A percentile compares a stretch with the other conserved stretches of the same genome.
Evolutionary conservation across 2,329 filamentous ascomycete species (phyloP).

Genomic region (Triangularia verruculosa): DNA sequence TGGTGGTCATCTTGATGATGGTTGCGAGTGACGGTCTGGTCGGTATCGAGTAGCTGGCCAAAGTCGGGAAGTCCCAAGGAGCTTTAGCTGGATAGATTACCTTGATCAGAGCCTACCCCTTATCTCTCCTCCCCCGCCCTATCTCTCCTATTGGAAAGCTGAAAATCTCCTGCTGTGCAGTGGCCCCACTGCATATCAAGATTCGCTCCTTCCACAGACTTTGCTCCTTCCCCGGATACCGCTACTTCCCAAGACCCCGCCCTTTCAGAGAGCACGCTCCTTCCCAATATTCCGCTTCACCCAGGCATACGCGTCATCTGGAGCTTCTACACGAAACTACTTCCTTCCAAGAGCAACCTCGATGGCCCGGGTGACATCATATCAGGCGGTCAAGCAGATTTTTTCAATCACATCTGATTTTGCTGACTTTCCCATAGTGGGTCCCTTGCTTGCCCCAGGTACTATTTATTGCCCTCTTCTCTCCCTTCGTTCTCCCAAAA

Average conservation of each 20-base stretch:
- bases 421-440: background rate
- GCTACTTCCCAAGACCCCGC: background rate
- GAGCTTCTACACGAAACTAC: no score
- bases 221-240: no score
- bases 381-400: background rate
- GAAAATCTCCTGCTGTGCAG: background rate
- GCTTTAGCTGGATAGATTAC: background rate
- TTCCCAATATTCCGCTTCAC: background rate
- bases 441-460: background rate
- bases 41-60: no score
- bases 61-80: background rate
- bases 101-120: no score
- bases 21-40: background rate
- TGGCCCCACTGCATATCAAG: no score
- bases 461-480: background rate
- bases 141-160: background rate
- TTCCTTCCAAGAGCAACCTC: background rate
- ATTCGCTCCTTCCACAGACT: no score
- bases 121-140: no score
- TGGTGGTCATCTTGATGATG: background rate
- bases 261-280: background rate
- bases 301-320: background rate
- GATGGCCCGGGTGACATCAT: background rate
- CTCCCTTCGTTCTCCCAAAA: background rate
- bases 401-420: background rate